phyloP scores from a whole-genome alignment of 176 grass and related monocot genomes.

The Ensete glaucum region DNA sequence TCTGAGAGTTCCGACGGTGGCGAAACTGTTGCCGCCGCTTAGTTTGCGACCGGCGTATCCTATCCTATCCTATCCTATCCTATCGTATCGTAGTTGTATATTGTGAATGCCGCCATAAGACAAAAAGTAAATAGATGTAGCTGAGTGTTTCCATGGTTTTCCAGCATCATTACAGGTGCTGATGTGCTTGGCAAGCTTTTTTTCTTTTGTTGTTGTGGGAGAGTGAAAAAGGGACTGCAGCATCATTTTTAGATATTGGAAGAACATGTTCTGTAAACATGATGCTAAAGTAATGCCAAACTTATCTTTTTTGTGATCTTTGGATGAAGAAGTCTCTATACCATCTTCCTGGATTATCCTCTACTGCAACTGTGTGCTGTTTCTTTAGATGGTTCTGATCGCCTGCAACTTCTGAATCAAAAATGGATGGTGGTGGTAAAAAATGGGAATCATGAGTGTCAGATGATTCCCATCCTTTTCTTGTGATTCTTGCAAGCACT shows the following conservation, averaged over 20 bases:
- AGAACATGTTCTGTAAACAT: slow-evolving; percentile 7
- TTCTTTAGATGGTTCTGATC: background rate
- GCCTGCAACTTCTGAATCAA: background rate
- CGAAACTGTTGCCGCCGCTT: slow-evolving; percentile 37
- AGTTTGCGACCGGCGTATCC: background rate
- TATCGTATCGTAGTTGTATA: background rate
- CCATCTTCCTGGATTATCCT: background rate
- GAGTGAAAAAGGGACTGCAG: background rate
- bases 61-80: too few species aligned
- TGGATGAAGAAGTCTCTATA: background rate
- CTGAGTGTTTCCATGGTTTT: background rate
- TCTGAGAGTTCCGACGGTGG: slow-evolving; percentile 26
- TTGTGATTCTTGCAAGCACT: slow-evolving; percentile 1
- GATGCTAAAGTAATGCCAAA: background rate
- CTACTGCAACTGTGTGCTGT: background rate
- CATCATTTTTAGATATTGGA: background rate
- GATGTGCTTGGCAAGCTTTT: background rate
- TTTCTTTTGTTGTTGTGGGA: background rate
- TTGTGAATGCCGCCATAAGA: background rate
- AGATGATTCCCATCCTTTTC: background rate
- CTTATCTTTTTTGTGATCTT: background rate
- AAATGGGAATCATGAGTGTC: background rate
- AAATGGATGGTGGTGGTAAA: background rate
- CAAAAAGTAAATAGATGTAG: background rate
- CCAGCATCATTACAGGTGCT: background rate